These are phyloP conservation scores for Taphrina communis DNA, from an alignment of 1,139 yeast genomes.

Conservation along the genomic window DNA sequence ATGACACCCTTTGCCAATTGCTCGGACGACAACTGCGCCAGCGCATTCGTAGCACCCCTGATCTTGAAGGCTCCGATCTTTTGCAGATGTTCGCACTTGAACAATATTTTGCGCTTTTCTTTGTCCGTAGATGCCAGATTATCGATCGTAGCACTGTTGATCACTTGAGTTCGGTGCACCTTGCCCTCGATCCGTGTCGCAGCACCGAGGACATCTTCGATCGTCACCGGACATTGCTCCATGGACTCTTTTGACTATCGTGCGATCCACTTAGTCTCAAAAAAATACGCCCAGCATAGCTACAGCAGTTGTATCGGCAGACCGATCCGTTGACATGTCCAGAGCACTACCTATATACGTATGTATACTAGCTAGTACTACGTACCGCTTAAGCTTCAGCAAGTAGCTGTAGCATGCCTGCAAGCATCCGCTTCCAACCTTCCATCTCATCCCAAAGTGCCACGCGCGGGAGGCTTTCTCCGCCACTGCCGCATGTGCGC, in stretches of 20 bases:
- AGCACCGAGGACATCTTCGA: constrained; percentile 43
- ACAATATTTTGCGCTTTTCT: constrained; percentile 28
- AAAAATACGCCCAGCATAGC: not conserved
- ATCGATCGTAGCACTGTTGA: constrained; percentile 43
- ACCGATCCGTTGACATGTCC: too few species aligned
- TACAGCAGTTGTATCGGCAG: not conserved
- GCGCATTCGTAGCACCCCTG: constrained; percentile 46
- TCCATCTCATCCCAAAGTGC: not conserved
- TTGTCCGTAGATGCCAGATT: constrained; percentile 32
- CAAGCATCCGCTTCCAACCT: not conserved
- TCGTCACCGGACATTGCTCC: constrained; percentile 1
- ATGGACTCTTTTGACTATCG: not conserved
- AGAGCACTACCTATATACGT: too few species aligned
- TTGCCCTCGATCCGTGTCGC: constrained; percentile 36
- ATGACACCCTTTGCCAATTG: constrained; percentile 43
- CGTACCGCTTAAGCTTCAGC: too few species aligned
- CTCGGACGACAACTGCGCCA: constrained; percentile 38
- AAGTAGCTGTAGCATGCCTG: too few species aligned
- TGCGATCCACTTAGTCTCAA: not conserved
- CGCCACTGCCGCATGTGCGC: constrained; percentile 8
- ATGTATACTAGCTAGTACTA: too few species aligned
- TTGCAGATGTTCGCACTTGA: constrained; percentile 46
- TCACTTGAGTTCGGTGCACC: constrained; percentile 44
- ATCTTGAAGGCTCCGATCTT: constrained; percentile 46
- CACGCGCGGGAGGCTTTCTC: not conserved